Conservation (phyloP, 2,329 filamentous ascomycete species). For the Aspergillus bombycis region DNA sequence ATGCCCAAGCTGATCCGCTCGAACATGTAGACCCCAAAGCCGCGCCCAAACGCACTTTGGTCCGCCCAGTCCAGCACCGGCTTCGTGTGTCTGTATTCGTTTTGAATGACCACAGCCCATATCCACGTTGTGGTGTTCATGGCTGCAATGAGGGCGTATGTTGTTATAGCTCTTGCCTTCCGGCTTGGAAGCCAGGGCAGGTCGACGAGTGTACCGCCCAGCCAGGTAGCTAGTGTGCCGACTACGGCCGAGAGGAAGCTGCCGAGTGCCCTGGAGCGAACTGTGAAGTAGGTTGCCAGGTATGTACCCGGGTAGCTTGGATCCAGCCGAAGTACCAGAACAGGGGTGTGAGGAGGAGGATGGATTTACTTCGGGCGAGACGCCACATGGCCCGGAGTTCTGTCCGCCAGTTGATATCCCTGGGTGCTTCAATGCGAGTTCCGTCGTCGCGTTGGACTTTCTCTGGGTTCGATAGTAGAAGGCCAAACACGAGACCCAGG, state of each 20-base stretch:
- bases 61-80: conserved; percentile 51
- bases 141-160: conserved; percentile 46
- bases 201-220: conserved; percentile 42
- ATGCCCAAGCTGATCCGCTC: conserved; percentile 44
- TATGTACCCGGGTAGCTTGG: conserved; percentile 49
- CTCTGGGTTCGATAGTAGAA: conserved; percentile 50
- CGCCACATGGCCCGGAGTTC: conserved; percentile 44
- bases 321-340: conserved; percentile 40
- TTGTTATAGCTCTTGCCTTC: conserved; percentile 44
- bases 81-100: conserved; percentile 48
- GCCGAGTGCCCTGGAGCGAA: conserved; percentile 44
- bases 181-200: conserved; percentile 44
- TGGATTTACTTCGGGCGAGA: conserved; percentile 35
- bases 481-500: conserved; percentile 46
- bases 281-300: conserved; percentile 48
- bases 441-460: conserved; percentile 51
- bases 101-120: conserved; percentile 52
- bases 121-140: conserved; percentile 52
- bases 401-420: conserved; percentile 25
- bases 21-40: conserved; percentile 49
- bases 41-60: conserved; percentile 44
- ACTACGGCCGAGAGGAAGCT: conserved; percentile 44
- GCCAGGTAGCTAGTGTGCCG: conserved; percentile 44
- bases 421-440: conserved; percentile 34
- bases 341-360: conserved; percentile 42